Evolutionary conservation across 805 yeast species (phyloP).

Genomic region (Candida montana): DNA sequence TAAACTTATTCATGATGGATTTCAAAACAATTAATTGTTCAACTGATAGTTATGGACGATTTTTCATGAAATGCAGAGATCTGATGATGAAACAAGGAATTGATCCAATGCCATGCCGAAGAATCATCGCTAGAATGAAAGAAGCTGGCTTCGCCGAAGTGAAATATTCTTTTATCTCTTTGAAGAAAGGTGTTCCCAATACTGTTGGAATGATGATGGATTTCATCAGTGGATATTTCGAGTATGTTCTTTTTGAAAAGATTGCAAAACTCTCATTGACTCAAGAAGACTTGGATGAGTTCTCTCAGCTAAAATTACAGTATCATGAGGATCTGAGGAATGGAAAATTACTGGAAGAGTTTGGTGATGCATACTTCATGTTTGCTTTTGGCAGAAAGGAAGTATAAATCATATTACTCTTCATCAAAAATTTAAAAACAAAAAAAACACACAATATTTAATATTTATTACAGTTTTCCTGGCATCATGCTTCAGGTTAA

Average conservation of each 20-base stretch:
- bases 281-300: conserved; percentile 14
- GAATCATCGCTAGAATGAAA: conserved; percentile 11
- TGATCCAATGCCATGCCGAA: conserved; percentile 24
- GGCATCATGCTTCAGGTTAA: too few relatives aligned
- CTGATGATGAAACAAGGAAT: conserved; percentile 13
- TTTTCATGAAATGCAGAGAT: conserved; percentile 12
- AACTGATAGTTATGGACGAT: conserved; percentile 11
- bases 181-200: conserved; percentile 18
- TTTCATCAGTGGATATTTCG: conserved; percentile 17
- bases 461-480: too few relatives aligned
- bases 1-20: conserved; percentile 19
- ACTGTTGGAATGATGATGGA: conserved; percentile 23
- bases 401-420: too few relatives aligned
- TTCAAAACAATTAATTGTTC: conserved; percentile 17
- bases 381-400: conserved; percentile 16
- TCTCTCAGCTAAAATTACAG: conserved; percentile 15
- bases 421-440: background rate
- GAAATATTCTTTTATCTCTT: conserved; percentile 17
- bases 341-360: conserved; percentile 16
- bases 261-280: conserved; percentile 13
- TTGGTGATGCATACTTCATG: conserved; percentile 24
- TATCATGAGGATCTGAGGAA: conserved; percentile 17
- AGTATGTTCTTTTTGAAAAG: conserved; percentile 14
- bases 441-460: background rate
- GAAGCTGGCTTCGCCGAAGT: conserved; percentile 20